Base-by-base conservation (phyloP, 2,329 filamentous ascomycete species). In the Fusarium sp. region DNA sequence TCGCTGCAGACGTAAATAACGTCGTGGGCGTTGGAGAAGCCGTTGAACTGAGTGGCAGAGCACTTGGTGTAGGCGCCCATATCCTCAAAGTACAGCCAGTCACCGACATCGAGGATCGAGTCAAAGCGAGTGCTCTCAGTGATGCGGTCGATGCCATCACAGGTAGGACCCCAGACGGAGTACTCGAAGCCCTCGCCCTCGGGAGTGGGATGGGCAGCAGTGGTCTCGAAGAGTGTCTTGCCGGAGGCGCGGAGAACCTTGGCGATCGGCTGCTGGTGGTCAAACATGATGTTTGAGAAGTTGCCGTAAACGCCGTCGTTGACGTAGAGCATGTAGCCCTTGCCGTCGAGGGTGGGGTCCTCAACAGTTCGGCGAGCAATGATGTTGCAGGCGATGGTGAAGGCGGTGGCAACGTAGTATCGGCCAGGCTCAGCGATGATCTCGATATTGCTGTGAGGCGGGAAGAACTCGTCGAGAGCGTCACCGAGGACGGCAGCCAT, bases 21-120 rank as follows among this genome's bases (percentile, higher is more conserved):
- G 79, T 98, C 93, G 83, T 99, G 96, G 77, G 91, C 89, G 84
- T 98, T 94, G 62, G 92, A 93, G 85, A 98, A 99, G 73, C 96
- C 96, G 78, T 99, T 99, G 91, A 99, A 99, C 80, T 93, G 92
- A 65, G 96, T 99, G 73, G 96, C 96, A 69, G 95, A 98, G 88
- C 96, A 98, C 88, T 95, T 97, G 78, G 96, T 98, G 84, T 99
- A 99, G 31, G 96, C 96, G 63, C 96, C 96, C 96, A 99, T 99
- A 71, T 98, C 91, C 85, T 98, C 94, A 84, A 99, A 99, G 86
- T 97, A 99, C 62, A 99, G 88, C 96, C 96, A 99, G 83, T 99
- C 96, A 59, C 96, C 96, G 13, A 98, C 94, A 80, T 98, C 92
- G 48, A 99, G 86, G 54, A 93, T 89, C 60, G 93, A 91, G 39